Base-by-base conservation (phyloP, 1,284 basidiomycete genomes). In the Ustilago cynodontis region DNA sequence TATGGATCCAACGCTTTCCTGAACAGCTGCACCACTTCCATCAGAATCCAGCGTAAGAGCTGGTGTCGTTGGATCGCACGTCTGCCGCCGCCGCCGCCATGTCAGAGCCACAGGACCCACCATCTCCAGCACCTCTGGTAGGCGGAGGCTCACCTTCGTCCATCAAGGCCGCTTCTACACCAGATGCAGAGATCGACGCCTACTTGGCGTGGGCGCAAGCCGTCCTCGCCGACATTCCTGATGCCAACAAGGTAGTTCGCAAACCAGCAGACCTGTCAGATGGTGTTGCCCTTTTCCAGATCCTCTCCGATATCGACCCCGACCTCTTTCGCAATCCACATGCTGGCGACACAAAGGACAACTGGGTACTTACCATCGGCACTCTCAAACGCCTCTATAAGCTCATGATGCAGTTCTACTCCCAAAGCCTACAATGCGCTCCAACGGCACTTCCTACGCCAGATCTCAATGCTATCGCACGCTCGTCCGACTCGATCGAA, bases 341-440 rank as follows among this genome's bases (percentile, higher is more conserved):
- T 56, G 62, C 71, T 13, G 73, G 73, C 37, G 66, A 79, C 22
- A 67, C 70, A 13, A 77, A 92, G 24, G 94, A 94, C 84, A 94
- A 93, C 87, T 95, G 93, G 94, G 92, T 94, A 60, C 87, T 95
- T 51, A 91, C 93, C n/a, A 93, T 94, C 86, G 91, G 89, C 83
- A 87, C 92, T 16, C 89, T 95, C 70, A 95, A 95, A 84, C 90
- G 92, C 22, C 89, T 95, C 49, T 94, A 93, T 86, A 90, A 94
- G 61, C 90, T 94, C 50, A 92, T 94, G 88, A 92, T 92, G 2
- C 93, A 94, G 83, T 95, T 94, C 61, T 82, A 82, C 59, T 60
- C 68, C 8, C 59, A 81, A 35, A 68, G 56, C 28, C 66, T 81
- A 14, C 68, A 70, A 41, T 72, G 68, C 43, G 56, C 69, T 14